Percentiles rank a stretch among this genome's conserved stretches.
These are phyloP conservation scores for Cyberlindnera subsufficiens DNA, from an alignment of 805 yeast species.

Conservation along the genomic window DNA sequence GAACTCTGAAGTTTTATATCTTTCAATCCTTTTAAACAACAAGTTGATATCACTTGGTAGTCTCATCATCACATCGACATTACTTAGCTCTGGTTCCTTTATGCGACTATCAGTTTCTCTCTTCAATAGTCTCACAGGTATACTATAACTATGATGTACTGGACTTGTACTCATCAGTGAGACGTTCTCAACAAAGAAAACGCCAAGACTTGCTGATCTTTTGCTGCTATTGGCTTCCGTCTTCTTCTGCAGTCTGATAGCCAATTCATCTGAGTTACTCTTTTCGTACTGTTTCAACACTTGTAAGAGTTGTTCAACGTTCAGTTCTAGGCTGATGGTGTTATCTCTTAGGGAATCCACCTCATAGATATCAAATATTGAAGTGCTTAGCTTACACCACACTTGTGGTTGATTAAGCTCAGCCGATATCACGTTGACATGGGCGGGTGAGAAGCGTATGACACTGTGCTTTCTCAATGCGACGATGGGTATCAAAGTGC, in stretches of 20 bases:
- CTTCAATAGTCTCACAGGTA: constrained; percentile 64
- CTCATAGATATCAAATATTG: constrained; percentile 26
- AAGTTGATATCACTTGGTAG: constrained; percentile 42
- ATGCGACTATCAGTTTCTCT: constrained; percentile 45
- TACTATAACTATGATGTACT: constrained; percentile 58
- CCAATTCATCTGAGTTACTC: constrained; percentile 44
- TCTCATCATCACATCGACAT: constrained; percentile 49
- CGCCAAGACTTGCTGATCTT: constrained; percentile 45
- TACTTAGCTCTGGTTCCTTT: constrained; percentile 57
- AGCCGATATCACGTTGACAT: constrained; percentile 45
- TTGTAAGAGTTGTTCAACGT: constrained; percentile 53
- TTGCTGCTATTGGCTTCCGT: constrained; percentile 22
- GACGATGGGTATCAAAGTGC: constrained; percentile 44
- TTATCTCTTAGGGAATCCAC: constrained; percentile 45
- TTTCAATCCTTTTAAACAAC: constrained; percentile 56
- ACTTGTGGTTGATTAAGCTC: constrained; percentile 56
- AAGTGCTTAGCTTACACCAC: constrained; percentile 52
- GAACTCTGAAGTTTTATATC: constrained; percentile 50
- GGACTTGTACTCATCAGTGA: constrained; percentile 36
- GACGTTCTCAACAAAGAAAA: constrained; percentile 46
- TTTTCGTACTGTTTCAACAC: constrained; percentile 52
- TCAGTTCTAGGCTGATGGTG: constrained; percentile 53
- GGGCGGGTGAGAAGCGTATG: constrained; percentile 46
- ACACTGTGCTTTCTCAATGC: constrained; percentile 50
- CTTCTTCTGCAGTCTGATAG: constrained; percentile 42